These are phyloP conservation scores for Fusarium camptoceras DNA, from an alignment of 2,329 filamentous ascomycete species.

Conservation along the genomic window DNA sequence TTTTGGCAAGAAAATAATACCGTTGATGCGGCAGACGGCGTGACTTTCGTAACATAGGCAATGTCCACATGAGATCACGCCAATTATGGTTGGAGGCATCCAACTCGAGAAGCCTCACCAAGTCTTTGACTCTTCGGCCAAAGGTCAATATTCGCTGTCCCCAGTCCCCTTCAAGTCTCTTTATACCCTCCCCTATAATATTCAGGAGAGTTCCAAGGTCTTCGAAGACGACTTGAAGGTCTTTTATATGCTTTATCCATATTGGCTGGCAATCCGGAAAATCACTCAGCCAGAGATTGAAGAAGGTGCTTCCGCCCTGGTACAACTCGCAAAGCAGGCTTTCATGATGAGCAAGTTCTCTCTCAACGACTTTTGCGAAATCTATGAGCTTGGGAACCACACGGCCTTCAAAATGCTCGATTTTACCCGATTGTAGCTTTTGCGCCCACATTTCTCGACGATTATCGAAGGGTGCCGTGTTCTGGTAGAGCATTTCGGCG, in stretches of 20 bases:
- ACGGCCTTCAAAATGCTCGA: conserved; percentile 17
- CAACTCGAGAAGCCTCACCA: conserved; percentile 25
- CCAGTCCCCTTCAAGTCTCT: conserved; percentile 28
- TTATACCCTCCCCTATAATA: conserved; percentile 1
- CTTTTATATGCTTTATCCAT: conserved; percentile 10
- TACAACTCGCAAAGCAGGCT: conserved; percentile 43
- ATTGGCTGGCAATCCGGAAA: background rate
- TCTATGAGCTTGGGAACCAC: conserved; percentile 36
- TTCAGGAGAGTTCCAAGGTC: background rate
- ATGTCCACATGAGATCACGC: conserved; percentile 38
- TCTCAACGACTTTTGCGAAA: conserved; percentile 16
- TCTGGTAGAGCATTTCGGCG: conserved; percentile 4
- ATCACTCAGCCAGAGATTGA: conserved; percentile 21
- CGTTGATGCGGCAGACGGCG: conserved; percentile 31
- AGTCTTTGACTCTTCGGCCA: conserved; percentile 12
- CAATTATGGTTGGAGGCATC: conserved; percentile 23
- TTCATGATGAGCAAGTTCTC: conserved; percentile 38
- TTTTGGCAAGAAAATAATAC: conserved; percentile 40
- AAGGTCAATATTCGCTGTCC: conserved; percentile 16
- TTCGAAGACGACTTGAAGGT: background rate
- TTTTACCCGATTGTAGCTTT: background rate
- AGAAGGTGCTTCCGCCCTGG: conserved; percentile 21
- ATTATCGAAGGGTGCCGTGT: background rate
- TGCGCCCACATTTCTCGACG: conserved; percentile 1
- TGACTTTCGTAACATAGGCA: conserved; percentile 44